These are phyloP conservation scores for Pseudogymnoascus sp. DNA, from an alignment of 2,329 filamentous ascomycete species.

Conservation along the genomic window DNA sequence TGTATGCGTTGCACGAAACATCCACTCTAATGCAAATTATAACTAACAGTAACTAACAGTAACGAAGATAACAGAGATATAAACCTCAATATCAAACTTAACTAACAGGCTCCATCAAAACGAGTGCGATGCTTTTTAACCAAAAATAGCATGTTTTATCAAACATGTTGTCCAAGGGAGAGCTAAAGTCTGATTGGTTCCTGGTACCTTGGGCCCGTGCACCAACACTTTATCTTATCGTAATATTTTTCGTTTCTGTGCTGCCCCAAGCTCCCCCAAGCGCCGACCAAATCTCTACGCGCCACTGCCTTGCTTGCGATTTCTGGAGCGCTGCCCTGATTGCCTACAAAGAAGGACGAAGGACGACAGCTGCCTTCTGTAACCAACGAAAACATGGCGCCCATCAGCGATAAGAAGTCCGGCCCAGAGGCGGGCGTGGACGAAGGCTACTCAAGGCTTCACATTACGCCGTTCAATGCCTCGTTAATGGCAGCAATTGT, in stretches of 20 bases:
- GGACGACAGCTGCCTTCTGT: background rate
- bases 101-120: background rate
- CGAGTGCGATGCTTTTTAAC: background rate
- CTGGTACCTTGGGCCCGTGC: background rate
- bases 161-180: background rate
- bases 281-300: background rate
- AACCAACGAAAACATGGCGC: background rate
- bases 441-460: conserved; percentile 49
- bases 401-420: background rate
- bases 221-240: conserved; percentile 1
- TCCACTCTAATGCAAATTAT: background rate
- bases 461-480: conserved; percentile 79
- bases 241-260: conserved; percentile 7
- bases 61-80: background rate
- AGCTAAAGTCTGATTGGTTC: background rate
- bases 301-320: background rate
- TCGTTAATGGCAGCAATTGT: conserved; percentile 66
- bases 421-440: background rate
- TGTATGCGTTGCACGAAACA: background rate
- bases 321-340: background rate
- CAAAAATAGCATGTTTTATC: background rate
- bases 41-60: background rate
- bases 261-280: background rate
- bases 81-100: background rate
- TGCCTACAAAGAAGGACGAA: background rate